Conservation (phyloP, 352 stramenopile species). For the Aphanomyces stellatus region DNA sequence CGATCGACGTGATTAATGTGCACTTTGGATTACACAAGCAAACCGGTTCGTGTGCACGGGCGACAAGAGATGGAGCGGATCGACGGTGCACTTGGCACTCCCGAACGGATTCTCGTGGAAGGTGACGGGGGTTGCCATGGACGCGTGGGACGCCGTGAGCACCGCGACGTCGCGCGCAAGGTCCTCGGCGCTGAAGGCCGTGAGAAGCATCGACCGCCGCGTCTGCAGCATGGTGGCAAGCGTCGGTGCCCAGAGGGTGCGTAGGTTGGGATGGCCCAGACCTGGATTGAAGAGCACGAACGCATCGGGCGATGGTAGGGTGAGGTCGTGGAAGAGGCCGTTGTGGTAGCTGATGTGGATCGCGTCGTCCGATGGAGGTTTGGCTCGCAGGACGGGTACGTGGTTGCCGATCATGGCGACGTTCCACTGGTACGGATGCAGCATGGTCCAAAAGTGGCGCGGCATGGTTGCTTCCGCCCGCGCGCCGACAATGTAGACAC, state of each 20-base stretch:
- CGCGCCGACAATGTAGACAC: conserved; percentile 53
- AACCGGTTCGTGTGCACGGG: conserved; percentile 18
- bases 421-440: conserved; percentile 31
- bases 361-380: conserved; percentile 20
- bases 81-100: conserved; percentile 31
- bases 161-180: conserved; percentile 42
- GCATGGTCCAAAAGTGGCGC: conserved; percentile 46
- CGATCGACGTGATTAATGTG: not conserved
- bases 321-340: conserved; percentile 7
- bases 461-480: conserved; percentile 70
- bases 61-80: not conserved
- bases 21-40: not conserved
- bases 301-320: conserved; percentile 29
- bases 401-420: conserved; percentile 64
- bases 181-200: conserved; percentile 53
- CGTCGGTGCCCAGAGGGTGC: conserved; percentile 44
- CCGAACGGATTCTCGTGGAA: conserved; percentile 55
- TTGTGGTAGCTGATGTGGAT: not conserved
- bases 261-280: conserved; percentile 43
- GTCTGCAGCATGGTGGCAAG: conserved; percentile 36
- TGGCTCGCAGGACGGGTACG: conserved; percentile 32
- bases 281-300: conserved; percentile 72
- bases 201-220: conserved; percentile 43
- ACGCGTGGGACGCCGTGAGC: not conserved
- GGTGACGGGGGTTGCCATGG: not conserved